Conservation (phyloP, 352 stramenopile species). For the Lagenidium sp. region DNA sequence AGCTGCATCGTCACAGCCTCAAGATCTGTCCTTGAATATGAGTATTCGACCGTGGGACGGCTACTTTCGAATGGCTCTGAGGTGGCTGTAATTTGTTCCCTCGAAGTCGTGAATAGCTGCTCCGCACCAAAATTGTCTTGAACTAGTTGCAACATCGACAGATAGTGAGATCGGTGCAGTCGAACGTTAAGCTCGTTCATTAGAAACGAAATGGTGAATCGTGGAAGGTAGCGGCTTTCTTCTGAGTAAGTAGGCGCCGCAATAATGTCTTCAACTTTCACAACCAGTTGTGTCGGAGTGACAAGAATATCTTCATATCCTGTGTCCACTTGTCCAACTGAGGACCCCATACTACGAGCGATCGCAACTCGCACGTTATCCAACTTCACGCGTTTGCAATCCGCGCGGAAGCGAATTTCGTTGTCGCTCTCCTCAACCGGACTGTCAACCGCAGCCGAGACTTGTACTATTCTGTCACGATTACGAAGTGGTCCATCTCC, state of each 20-base stretch:
- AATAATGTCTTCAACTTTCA: constrained; percentile 63
- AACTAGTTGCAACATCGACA: constrained; percentile 53
- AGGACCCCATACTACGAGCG: constrained; percentile 1
- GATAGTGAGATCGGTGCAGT: constrained; percentile 29
- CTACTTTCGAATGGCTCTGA: neutral
- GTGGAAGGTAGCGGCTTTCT: constrained; percentile 37
- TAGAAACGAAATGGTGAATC: constrained; percentile 37
- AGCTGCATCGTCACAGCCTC: constrained; percentile 59
- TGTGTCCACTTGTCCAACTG: neutral
- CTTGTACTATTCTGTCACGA: too few relatives aligned
- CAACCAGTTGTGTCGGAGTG: constrained; percentile 31
- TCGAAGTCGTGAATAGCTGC: constrained; percentile 15
- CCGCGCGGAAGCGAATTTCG: constrained; percentile 12
- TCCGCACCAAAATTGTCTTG: constrained; percentile 71
- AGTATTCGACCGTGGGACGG: constrained; percentile 54
- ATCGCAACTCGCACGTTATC: constrained; percentile 54
- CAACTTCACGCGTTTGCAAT: constrained; percentile 33
- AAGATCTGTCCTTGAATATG: constrained; percentile 59
- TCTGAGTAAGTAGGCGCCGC: constrained; percentile 31
- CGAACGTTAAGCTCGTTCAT: constrained; percentile 19
- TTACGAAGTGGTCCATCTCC: too few relatives aligned
- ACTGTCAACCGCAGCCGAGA: too few relatives aligned
- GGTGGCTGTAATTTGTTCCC: neutral
- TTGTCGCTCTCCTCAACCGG: too few relatives aligned
- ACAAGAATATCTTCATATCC: constrained; percentile 20